A percentile compares a stretch with the other conserved stretches of the same genome.
These are phyloP conservation scores for Russula ochroleuca DNA, from an alignment of 768 basidiomycete species.

Conservation along the genomic window DNA sequence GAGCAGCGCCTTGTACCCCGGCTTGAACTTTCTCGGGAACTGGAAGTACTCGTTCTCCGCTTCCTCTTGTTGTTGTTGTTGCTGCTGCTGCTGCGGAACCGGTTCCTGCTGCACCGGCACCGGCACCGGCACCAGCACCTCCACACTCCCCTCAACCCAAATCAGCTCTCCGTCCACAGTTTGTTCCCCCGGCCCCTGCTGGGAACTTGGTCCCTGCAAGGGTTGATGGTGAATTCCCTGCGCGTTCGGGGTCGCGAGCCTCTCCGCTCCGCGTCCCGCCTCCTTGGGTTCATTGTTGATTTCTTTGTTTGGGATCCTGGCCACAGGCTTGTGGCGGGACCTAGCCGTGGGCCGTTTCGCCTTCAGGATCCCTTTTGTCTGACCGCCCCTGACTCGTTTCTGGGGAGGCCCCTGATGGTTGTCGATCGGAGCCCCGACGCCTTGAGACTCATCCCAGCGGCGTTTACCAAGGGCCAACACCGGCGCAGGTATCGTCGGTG, in stretches of 20 bases:
- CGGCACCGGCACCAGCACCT: no score
- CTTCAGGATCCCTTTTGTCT: background rate
- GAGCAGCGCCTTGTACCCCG: background rate
- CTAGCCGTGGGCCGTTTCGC: background rate
- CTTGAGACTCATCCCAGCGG: background rate
- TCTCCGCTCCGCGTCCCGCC: conserved; percentile 5
- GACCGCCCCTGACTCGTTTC: background rate
- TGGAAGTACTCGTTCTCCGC: background rate
- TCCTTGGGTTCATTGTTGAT: background rate
- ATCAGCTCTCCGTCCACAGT: background rate
- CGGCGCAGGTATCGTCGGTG: background rate
- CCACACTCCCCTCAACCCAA: background rate
- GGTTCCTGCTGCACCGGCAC: background rate
- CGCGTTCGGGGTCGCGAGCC: background rate
- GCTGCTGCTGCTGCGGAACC: background rate
- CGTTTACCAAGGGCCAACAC: background rate
- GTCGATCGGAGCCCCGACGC: background rate
- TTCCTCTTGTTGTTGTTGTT: no score
- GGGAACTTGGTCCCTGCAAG: background rate
- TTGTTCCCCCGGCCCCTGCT: background rate
- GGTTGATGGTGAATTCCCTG: background rate
- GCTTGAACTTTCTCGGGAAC: background rate
- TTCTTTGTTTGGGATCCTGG: background rate
- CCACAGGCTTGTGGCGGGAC: background rate
- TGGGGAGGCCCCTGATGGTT: background rate